A percentile compares a stretch with the other conserved stretches of the same genome.
phyloP scores from a whole-genome alignment of 2,329 filamentous ascomycete species.

The Ceratocystis ficicola region DNA sequence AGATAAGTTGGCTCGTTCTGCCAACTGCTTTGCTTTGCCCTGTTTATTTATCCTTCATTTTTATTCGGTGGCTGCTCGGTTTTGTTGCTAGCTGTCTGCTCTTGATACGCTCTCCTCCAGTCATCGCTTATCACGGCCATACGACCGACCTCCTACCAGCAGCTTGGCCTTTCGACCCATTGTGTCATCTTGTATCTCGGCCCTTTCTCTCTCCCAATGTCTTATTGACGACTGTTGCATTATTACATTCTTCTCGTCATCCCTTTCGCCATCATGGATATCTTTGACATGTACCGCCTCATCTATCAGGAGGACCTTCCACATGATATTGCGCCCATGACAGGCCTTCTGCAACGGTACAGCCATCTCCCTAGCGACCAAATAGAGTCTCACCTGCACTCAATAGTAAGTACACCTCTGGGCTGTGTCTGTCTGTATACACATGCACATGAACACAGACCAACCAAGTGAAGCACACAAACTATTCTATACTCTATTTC shows the following conservation, averaged over 20 bases:
- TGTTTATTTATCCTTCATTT: no score
- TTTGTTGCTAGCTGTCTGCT: no score
- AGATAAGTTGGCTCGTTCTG: no score
- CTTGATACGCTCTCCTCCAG: no score
- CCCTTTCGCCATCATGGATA: conserved; percentile 19
- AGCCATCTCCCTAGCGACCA: conserved; percentile 31
- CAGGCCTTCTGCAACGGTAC: conserved; percentile 31
- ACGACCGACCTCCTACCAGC: no score
- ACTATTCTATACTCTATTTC: neutral
- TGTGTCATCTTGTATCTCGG: neutral
- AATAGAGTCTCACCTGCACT: conserved; percentile 27
- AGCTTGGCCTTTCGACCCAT: no score
- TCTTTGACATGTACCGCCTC: conserved; percentile 23
- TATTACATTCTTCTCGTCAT: neutral
- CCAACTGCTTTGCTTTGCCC: no score
- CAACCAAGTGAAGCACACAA: neutral
- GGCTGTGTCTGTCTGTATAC: neutral
- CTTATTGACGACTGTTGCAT: neutral
- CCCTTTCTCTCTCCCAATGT: neutral
- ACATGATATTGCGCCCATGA: conserved; percentile 30
- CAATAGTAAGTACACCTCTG: conserved; percentile 20
- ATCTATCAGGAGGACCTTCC: conserved; percentile 28
- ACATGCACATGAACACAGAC: neutral
- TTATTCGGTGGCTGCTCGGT: no score
- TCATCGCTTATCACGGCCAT: no score